Evolutionary conservation across 164 flowering plant genomes (phyloP), one percentile per base, ranked within the genome.

Genomic region (Annona cherimola): DNA sequence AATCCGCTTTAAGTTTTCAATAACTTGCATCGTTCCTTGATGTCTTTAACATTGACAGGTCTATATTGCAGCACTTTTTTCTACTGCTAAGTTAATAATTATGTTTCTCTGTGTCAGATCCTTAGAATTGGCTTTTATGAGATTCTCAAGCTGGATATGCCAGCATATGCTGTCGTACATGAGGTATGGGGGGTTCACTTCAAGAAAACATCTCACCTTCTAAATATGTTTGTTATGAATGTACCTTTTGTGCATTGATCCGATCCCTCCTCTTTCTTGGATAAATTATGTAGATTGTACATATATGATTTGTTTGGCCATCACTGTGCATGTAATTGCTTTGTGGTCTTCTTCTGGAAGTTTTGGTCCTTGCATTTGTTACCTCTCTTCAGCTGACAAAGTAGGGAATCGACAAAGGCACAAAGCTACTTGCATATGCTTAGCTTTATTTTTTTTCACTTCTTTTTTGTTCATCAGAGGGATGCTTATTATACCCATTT

Each of bases 91-190:
- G 5, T 8, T 45, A 45, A 45, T 4, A 45, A 5, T 63, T 26
- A 39, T 64, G 4, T 45, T 42, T 72, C 9, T 61, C 61, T 62
- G 9, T 69, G 66, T 73, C 68, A 94, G 98, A 94, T 94, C 78
- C 97, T 94, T 50, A 89, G 98, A 70, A 90, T 94, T 71, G 98
- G 96, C 73, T 81, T 79, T 79, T 94, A 91, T 69, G 98, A 94
- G 88, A 88, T 94, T 76, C 77, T 91, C 70, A 90, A 94, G 85
- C 87, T 90, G n/a, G 89, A 91, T 57, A 88, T 91, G 92, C 98
- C 98, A 40, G 79, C 94, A 66, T 88, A 94, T 87, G 98, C 98
- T 79, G 98, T 88, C 78, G 97, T 94, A 61, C 86, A 94, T 81
- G 97, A 94, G 98, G 98, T 94, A 81, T 4, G 57, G 57, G 9